These are phyloP conservation scores for Trametes sp. DNA, from an alignment of 1,284 basidiomycete species.

Conservation along the genomic window DNA sequence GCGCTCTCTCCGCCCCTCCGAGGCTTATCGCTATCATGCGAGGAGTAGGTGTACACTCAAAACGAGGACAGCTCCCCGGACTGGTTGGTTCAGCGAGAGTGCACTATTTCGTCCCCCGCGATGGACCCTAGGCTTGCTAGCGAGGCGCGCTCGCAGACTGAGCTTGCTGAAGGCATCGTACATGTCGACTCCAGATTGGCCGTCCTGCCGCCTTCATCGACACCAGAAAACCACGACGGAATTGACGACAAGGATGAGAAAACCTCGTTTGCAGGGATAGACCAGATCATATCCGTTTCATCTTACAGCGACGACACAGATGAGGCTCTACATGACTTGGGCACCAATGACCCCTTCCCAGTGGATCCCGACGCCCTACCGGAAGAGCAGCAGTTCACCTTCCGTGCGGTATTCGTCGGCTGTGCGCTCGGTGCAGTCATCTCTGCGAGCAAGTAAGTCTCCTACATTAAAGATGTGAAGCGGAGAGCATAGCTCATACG, in stretches of 20 bases:
- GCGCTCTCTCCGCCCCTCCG: neutral
- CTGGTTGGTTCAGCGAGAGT: neutral
- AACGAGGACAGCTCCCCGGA: neutral
- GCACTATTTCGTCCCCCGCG: too few species aligned
- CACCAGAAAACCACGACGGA: neutral
- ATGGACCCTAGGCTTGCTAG: too few species aligned
- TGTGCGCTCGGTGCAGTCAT: constrained; percentile 62
- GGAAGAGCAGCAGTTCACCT: constrained; percentile 32
- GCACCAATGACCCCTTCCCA: constrained; percentile 33
- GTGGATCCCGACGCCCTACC: constrained; percentile 28
- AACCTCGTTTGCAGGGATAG: neutral
- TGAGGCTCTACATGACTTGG: constrained; percentile 17
- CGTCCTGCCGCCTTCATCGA: neutral
- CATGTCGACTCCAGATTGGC: neutral
- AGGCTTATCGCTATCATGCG: neutral
- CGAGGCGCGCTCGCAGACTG: too few species aligned
- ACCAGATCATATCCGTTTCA: constrained; percentile 2
- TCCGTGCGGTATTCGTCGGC: constrained; percentile 61
- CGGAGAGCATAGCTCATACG: neutral
- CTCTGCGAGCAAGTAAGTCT: constrained; percentile 35
- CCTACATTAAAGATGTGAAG: neutral
- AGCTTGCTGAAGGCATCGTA: neutral
- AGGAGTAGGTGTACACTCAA: neutral
- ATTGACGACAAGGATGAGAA: constrained; percentile 9
- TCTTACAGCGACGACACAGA: constrained; percentile 18